Conservation (phyloP, 345 rosid genomes). For the Crucihimalaya himalaica region DNA sequence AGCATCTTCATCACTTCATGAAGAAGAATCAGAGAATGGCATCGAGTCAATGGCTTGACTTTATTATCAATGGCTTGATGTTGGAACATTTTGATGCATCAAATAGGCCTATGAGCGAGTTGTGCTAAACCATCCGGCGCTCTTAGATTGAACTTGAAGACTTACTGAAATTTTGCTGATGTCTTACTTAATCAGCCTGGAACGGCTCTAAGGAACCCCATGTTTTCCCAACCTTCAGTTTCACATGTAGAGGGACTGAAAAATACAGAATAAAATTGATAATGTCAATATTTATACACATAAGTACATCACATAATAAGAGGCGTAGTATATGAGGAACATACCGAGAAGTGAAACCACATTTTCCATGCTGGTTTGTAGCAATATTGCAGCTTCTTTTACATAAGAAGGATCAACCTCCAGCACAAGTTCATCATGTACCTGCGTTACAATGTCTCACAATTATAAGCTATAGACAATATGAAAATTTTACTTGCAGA, state of each 20-base stretch:
- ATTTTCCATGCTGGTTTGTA: slow-evolving; percentile 76
- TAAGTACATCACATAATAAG: background rate
- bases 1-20: slow-evolving; percentile 25
- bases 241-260: slow-evolving; percentile 85
- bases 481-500: background rate
- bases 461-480: background rate
- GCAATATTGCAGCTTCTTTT: slow-evolving; percentile 73
- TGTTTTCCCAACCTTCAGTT: slow-evolving; percentile 83
- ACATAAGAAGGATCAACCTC: slow-evolving; percentile 75
- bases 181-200: slow-evolving; percentile 41
- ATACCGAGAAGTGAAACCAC: slow-evolving; percentile 76
- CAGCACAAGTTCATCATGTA: slow-evolving; percentile 90
- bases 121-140: slow-evolving; percentile 18
- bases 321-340: background rate
- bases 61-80: no score
- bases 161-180: slow-evolving; percentile 25
- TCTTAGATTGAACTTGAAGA: background rate
- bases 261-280: slow-evolving; percentile 15
- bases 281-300: background rate
- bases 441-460: slow-evolving; percentile 45
- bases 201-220: slow-evolving; percentile 91
- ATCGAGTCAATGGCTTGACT: background rate
- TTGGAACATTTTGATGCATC: slow-evolving; percentile 9
- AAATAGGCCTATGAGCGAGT: background rate
- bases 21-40: slow-evolving; percentile 14